Base-by-base conservation (phyloP, 2,329 filamentous ascomycete genomes). In the Fusarium sp. region DNA sequence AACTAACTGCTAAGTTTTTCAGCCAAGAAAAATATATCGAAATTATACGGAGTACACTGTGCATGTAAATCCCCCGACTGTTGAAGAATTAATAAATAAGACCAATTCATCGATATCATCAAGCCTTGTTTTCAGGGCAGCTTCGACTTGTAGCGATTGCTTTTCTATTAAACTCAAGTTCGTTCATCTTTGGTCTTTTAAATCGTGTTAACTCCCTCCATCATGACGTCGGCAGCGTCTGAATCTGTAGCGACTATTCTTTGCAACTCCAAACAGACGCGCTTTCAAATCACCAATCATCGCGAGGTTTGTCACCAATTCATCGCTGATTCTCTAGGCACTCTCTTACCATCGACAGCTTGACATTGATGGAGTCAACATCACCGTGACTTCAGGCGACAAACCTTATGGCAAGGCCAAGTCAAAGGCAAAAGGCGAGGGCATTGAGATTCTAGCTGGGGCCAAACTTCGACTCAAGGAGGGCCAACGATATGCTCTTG, bases 401-500 rank as follows among this genome's bases (percentile, higher is more conserved):
- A 81, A 81, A 60, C 78, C 81, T 10, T 85, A 87, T 70, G 79
- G 81, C 61, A 91, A 90, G 79, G 83, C 83, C 35, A 91, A 89
- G 77, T 81, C 77, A 70, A 87, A 78, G 80, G 85, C 76, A 41
- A 85, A 80, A 50, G 72, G 78, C 17, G 84, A 86, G 8, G 87
- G 87, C 15, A 82, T 87, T n/a, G 94, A 96, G 80, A 88, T 97
- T 11, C 85, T 97, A 7, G 85, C 85, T 15, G 90, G 92, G 80
- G 92, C 92, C 3, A 91, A 90, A 64, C 83, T 97, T 41, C 89
- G 91, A 30, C 83, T 97, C 7, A 93, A 96, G 73, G 89, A 91
- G 56, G 92, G 93, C 1, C 86, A 90, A 51, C 88, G 93, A 69
- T 97, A 97, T 85, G 94, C 93, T 0, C 85, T 97, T 4, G 86